Conservation (phyloP, 139 green algal species). For the Asterochloris sp. region DNA sequence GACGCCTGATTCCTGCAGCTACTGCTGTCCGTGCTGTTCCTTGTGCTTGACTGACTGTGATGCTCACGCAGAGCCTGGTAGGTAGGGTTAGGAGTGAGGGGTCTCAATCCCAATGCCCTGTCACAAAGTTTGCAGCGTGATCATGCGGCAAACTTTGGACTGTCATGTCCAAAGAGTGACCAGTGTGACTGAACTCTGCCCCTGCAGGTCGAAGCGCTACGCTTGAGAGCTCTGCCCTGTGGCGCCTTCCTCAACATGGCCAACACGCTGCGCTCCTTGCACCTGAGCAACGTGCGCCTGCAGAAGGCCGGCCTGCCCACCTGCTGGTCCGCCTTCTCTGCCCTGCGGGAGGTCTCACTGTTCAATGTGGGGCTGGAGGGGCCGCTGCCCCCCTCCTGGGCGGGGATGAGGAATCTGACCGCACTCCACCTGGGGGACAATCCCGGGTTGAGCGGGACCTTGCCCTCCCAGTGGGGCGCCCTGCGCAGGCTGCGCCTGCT, state of each 20-base stretch:
- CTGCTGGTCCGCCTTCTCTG: not conserved
- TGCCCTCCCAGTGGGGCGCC: conserved; percentile 6
- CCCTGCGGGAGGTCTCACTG: not conserved
- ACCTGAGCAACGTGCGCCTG: conserved; percentile 5
- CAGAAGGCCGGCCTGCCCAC: not conserved
- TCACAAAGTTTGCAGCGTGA: not conserved
- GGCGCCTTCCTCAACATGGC: conserved; percentile 9
- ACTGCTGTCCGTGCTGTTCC: too few species aligned
- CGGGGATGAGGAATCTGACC: conserved; percentile 5
- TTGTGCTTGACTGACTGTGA: too few species aligned
- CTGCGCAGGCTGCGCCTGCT: conserved; percentile 11
- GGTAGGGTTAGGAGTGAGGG: not conserved
- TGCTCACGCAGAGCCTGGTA: not conserved
- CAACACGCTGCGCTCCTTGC: not conserved
- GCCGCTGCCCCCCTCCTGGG: conserved; percentile 7
- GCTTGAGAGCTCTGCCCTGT: not conserved
- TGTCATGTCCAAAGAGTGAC: not conserved
- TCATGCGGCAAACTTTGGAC: not conserved
- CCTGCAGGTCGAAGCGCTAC: not conserved
- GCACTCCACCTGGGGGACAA: conserved; percentile 12
- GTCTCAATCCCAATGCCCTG: not conserved
- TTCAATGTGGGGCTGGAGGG: conserved; percentile 1
- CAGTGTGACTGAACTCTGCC: not conserved
- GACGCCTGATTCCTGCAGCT: too few species aligned
- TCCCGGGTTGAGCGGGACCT: not conserved